Conservation (phyloP, 1,139 yeast species). For the Geotrichum reessii region DNA sequence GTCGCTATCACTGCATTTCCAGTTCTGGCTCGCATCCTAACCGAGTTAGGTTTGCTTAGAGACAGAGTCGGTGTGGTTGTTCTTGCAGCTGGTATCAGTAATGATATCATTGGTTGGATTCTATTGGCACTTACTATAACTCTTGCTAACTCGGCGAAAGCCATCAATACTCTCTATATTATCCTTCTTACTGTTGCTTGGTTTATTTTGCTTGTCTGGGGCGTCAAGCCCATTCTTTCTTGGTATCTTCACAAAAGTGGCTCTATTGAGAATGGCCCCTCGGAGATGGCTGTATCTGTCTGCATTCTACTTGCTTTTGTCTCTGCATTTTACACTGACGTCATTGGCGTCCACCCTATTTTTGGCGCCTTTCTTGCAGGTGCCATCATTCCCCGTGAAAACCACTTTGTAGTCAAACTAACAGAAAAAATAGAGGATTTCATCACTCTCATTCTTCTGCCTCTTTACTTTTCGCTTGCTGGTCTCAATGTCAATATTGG, state of each 20-base stretch:
- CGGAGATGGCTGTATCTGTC: constrained; percentile 54
- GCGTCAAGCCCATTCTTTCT: constrained; percentile 47
- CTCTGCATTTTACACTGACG: constrained; percentile 72
- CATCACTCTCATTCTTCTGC: constrained; percentile 62
- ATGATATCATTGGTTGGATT: constrained; percentile 80
- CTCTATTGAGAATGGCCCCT: constrained; percentile 56
- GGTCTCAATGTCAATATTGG: constrained; percentile 68
- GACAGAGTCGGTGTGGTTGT: constrained; percentile 76
- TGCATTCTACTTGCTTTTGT: constrained; percentile 52
- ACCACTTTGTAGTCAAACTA: constrained; percentile 60
- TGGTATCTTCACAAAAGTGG: constrained; percentile 45
- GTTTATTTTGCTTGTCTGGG: constrained; percentile 54
- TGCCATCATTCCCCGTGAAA: constrained; percentile 68
- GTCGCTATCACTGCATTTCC: constrained; percentile 82
- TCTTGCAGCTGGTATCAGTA: constrained; percentile 72
- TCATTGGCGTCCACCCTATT: constrained; percentile 75
- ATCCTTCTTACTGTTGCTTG: constrained; percentile 60
- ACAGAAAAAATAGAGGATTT: constrained; percentile 74
- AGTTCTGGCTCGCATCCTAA: constrained; percentile 68
- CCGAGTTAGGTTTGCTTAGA: constrained; percentile 62
- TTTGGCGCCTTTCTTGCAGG: constrained; percentile 81
- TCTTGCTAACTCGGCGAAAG: constrained; percentile 63
- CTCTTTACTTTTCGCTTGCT: constrained; percentile 72
- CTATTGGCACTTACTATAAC: constrained; percentile 69
- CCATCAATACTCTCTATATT: constrained; percentile 63